These are phyloP conservation scores for Malania oleifera DNA, from an alignment of 164 flowering plant species.

Conservation along the genomic window DNA sequence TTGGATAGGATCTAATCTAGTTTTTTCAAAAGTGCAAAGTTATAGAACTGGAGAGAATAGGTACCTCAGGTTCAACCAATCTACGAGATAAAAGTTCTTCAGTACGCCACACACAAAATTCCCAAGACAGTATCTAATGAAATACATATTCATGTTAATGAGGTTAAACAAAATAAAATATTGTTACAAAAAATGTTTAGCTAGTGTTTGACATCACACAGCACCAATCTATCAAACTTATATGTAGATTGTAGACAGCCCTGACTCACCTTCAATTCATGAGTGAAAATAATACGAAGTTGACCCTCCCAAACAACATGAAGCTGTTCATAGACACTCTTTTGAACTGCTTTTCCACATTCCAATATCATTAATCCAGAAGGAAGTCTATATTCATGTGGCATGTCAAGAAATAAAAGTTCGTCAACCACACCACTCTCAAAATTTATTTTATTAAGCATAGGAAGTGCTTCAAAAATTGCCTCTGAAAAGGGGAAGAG, in stretches of 20 bases:
- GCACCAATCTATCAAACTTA: no score
- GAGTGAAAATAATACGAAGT: conserved; percentile 19
- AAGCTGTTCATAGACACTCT: conserved; percentile 21
- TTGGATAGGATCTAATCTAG: no score
- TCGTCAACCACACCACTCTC: conserved; percentile 23
- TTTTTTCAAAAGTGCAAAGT: no score
- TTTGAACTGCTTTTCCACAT: conserved; percentile 19
- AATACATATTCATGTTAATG: no score
- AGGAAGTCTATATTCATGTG: conserved; percentile 8
- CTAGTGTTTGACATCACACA: no score
- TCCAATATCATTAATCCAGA: conserved; percentile 14
- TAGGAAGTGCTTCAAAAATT: conserved; percentile 21
- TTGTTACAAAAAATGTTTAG: no score
- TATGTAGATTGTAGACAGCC: no score
- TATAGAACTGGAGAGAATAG: not conserved
- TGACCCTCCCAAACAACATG: conserved; percentile 25
- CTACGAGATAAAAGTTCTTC: conserved; percentile 21
- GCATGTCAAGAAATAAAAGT: conserved; percentile 20
- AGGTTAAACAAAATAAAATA: no score
- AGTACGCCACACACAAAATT: conserved; percentile 20
- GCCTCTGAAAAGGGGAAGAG: conserved; percentile 14
- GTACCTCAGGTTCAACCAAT: conserved; percentile 16
- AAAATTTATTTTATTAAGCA: conserved; percentile 18
- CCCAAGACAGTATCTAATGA: conserved; percentile 30
- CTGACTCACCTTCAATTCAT: conserved; percentile 24